Percentiles rank a stretch among this genome's conserved stretches.
phyloP scores from a whole-genome alignment of 306 rosid genomes.

The Pyrus betulifolia region DNA sequence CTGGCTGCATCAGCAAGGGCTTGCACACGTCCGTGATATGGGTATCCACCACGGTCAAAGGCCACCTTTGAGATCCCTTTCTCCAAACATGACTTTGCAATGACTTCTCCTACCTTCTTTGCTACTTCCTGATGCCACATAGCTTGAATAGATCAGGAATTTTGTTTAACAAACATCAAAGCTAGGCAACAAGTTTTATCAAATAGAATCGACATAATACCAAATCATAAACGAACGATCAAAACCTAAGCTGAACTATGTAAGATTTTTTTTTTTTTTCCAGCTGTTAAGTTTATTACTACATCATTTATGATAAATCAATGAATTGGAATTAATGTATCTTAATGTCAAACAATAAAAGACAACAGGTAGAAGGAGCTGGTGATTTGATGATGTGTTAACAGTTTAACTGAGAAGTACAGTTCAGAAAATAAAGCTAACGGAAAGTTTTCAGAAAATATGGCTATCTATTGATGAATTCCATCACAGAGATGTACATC shows the following conservation, averaged over 20 bases:
- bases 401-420: not conserved
- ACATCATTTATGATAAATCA: not conserved
- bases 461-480: not conserved
- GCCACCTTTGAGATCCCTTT: slow-evolving; percentile 92
- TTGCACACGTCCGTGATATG: slow-evolving; percentile 90
- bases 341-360: not conserved
- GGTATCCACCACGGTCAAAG: slow-evolving; percentile 91
- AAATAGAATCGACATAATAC: not conserved
- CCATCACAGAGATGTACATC: not conserved
- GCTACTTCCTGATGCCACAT: slow-evolving; percentile 76
- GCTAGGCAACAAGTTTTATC: not conserved
- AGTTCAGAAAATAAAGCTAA: not conserved
- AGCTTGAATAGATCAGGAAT: slow-evolving; percentile 7
- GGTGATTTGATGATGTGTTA: not conserved
- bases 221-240: not conserved
- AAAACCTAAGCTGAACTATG: not conserved
- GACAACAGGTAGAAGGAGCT: not conserved
- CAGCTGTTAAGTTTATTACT: not conserved
- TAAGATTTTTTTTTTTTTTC: not conserved
- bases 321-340: too few relatives aligned
- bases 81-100: slow-evolving; percentile 80
- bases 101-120: slow-evolving; percentile 80
- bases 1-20: slow-evolving; percentile 88
- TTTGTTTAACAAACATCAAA: not conserved
- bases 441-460: not conserved